A percentile compares a stretch with the other conserved stretches of the same genome.
phyloP scores from a whole-genome alignment of 345 rosid species.

The Brassica carinata region DNA sequence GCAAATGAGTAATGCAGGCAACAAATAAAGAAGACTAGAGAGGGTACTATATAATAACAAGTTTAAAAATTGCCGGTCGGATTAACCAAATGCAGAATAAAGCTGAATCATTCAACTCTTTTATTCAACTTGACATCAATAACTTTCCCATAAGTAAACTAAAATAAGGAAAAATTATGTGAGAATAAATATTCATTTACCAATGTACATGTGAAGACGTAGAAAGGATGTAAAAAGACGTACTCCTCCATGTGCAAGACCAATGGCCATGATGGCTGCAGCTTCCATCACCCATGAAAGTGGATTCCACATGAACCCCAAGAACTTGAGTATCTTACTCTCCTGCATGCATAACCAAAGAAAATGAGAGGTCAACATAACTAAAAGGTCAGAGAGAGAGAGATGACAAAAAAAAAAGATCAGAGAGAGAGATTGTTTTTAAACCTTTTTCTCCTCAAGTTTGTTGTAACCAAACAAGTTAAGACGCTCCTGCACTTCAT shows the following conservation, averaged over 20 bases:
- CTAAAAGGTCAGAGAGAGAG: not conserved
- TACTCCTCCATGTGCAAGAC: constrained; percentile 72
- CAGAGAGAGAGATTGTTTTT: not conserved
- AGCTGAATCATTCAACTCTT: constrained; percentile 25
- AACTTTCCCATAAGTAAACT: not conserved
- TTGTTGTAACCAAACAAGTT: constrained; percentile 58
- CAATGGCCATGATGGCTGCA: constrained; percentile 63
- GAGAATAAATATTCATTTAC: constrained; percentile 13
- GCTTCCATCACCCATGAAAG: constrained; percentile 79
- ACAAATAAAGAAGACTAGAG: constrained; percentile 25
- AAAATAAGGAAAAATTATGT: not conserved
- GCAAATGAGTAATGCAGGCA: constrained; percentile 20
- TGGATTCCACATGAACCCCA: constrained; percentile 73
- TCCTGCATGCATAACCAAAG: constrained; percentile 45
- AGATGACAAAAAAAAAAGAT: too few species aligned
- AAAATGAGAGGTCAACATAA: not conserved
- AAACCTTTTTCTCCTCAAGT: constrained; percentile 56
- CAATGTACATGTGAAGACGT: constrained; percentile 14
- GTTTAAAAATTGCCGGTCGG: constrained; percentile 37
- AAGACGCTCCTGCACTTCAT: constrained; percentile 46
- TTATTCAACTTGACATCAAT: constrained; percentile 2
- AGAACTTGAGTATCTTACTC: constrained; percentile 55
- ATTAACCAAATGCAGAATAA: constrained; percentile 16
- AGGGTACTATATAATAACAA: constrained; percentile 19
- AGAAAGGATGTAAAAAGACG: constrained; percentile 7